Conservation (phyloP, 106 monocot species). For the Dactylorhiza incarnata region DNA sequence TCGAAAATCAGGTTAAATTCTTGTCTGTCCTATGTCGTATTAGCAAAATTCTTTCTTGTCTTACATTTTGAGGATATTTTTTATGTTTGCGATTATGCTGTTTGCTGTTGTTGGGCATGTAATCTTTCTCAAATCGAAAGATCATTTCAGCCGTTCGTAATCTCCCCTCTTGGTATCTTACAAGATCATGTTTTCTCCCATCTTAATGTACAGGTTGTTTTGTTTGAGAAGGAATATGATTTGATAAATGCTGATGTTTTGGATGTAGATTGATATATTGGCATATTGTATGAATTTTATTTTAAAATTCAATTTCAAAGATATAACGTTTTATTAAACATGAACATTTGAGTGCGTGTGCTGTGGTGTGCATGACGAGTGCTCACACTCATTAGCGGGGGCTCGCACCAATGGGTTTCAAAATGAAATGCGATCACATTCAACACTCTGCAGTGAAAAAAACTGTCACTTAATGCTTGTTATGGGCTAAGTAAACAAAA, state of each 20-base stretch:
- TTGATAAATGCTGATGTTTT: background rate
- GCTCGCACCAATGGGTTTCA: too few relatives aligned
- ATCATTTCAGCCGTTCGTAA: background rate
- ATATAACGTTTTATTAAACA: too few relatives aligned
- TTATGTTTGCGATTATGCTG: background rate
- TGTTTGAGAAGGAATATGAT: background rate
- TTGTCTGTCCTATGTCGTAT: background rate
- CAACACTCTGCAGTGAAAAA: too few relatives aligned
- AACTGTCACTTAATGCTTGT: too few relatives aligned
- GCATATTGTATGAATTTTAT: background rate
- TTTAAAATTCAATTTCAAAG: too few relatives aligned
- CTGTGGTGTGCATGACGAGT: too few relatives aligned
- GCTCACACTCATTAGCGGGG: too few relatives aligned
- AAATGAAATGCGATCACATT: too few relatives aligned
- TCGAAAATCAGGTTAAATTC: constrained; percentile 73
- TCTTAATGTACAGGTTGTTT: background rate
- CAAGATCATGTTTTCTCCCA: background rate
- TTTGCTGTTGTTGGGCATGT: background rate
- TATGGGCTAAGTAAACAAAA: background rate
- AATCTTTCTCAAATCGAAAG: background rate
- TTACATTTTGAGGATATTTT: background rate
- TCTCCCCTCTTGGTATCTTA: background rate
- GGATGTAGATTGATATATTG: background rate
- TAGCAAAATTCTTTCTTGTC: background rate
- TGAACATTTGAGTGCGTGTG: too few relatives aligned